Evolutionary conservation across 1,284 basidiomycete species (phyloP).

Genomic region (Mycena sp.): DNA sequence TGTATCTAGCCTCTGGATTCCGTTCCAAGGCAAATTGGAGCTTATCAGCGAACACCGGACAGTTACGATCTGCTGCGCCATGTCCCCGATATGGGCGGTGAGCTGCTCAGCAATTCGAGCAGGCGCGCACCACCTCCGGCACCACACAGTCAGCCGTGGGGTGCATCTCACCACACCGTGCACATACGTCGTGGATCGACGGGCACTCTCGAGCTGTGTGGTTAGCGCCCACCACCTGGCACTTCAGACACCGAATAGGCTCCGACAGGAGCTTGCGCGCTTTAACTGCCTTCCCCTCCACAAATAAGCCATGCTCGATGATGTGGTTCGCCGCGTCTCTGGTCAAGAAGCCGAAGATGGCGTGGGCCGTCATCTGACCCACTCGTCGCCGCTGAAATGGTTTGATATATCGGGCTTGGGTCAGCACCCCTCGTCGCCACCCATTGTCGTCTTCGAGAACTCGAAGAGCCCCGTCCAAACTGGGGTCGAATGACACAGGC

Average conservation of each 20-base stretch:
- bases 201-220: neutral
- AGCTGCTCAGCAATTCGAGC: conserved; percentile 16
- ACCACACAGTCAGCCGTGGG: conserved; percentile 8
- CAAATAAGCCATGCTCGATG: neutral
- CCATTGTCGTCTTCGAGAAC: neutral
- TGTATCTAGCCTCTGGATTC: conserved; percentile 19
- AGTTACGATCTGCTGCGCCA: conserved; percentile 19
- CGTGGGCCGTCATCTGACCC: too few species aligned
- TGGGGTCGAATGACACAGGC: conserved; percentile 3
- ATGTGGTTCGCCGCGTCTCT: neutral
- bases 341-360: too few species aligned
- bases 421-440: neutral
- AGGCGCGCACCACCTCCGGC: neutral
- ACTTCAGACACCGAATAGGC: conserved; percentile 13
- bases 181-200: conserved; percentile 5
- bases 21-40: neutral
- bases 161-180: conserved; percentile 15
- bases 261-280: conserved; percentile 3
- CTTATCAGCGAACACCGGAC: conserved; percentile 7
- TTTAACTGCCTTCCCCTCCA: neutral
- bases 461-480: neutral
- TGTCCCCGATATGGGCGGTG: conserved; percentile 10
- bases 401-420: too few species aligned
- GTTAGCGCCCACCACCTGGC: neutral
- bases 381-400: too few species aligned